These are phyloP conservation scores for Leccinum pachyderme DNA, from an alignment of 1,284 basidiomycete genomes.

Conservation along the genomic window DNA sequence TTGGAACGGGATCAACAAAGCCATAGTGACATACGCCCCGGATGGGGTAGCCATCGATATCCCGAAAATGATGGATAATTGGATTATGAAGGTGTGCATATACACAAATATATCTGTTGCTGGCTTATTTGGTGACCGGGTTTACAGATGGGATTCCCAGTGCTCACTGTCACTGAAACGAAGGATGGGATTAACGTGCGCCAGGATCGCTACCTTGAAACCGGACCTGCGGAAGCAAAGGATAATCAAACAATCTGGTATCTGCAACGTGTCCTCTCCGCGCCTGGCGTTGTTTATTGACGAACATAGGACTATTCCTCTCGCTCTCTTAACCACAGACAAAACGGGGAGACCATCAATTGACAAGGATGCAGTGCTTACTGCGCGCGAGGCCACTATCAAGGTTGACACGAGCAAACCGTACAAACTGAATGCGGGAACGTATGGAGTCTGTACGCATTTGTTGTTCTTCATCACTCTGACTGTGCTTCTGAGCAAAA, in stretches of 20 bases:
- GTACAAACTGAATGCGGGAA: conserved; percentile 89
- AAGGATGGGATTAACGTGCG: conserved; percentile 69
- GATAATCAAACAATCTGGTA: conserved; percentile 93
- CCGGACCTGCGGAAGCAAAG: conserved; percentile 73
- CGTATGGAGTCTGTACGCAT: conserved; percentile 82
- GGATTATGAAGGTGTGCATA: conserved; percentile 75
- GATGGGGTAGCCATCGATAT: conserved; percentile 54
- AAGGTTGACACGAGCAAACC: conserved; percentile 68
- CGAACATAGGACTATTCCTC: conserved; percentile 67
- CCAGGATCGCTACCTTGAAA: conserved; percentile 93
- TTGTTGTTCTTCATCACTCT: background rate
- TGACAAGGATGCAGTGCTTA: conserved; percentile 68
- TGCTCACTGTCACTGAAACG: conserved; percentile 83
- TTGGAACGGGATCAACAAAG: conserved; percentile 84
- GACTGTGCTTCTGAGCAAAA: background rate
- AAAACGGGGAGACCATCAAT: conserved; percentile 56
- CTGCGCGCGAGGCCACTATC: conserved; percentile 68
- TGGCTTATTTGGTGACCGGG: background rate
- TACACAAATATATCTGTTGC: background rate
- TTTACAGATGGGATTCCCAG: conserved; percentile 77
- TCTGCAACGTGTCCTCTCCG: conserved; percentile 8
- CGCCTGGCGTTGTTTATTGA: background rate
- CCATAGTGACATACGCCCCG: conserved; percentile 49
- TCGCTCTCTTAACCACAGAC: conserved; percentile 71
- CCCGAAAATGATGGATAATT: conserved; percentile 84